Percentiles rank a stretch among this genome's conserved stretches.
Conservation (phyloP, 164 flowering plant genomes). For the Vitis rupestris region DNA sequence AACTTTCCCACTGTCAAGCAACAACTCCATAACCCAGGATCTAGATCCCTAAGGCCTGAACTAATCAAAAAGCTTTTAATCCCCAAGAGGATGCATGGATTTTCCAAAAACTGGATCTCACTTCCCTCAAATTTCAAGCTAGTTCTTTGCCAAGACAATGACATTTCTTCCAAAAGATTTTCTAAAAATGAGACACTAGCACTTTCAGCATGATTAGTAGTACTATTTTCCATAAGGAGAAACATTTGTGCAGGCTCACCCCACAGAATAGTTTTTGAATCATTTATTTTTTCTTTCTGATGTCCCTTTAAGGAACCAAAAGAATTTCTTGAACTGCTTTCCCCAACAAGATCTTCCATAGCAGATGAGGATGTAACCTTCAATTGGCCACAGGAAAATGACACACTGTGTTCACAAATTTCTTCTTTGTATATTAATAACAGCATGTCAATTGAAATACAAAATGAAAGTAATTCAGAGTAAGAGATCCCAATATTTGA, state of each 20-base stretch:
- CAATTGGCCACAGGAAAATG: conserved; percentile 54
- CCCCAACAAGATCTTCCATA: conserved; percentile 14
- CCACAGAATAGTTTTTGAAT: conserved; percentile 40
- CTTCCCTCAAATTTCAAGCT: conserved; percentile 30
- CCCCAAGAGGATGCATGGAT: conserved; percentile 67
- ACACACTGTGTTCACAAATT: conserved; percentile 35
- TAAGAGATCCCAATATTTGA: conserved; percentile 22
- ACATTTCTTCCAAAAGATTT: conserved; percentile 46
- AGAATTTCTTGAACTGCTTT: conserved; percentile 12
- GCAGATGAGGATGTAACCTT: conserved; percentile 39
- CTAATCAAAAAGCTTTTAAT: conserved; percentile 35
- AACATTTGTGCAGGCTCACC: conserved; percentile 53
- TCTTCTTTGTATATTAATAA: conserved; percentile 34
- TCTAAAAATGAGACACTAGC: conserved; percentile 27
- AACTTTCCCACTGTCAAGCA: conserved; percentile 61
- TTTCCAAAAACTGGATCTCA: conserved; percentile 29
- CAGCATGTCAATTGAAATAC: conserved; percentile 39
- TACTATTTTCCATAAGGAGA: conserved; percentile 17
- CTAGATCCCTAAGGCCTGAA: conserved; percentile 29
- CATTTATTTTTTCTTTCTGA: conserved; percentile 16
- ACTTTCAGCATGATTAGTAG: conserved; percentile 15
- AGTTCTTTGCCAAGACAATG: conserved; percentile 47
- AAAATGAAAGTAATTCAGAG: conserved; percentile 37
- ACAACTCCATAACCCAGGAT: conserved; percentile 46
- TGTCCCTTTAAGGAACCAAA: conserved; percentile 17